Evolutionary conservation across 352 stramenopile species (phyloP), one percentile per base, ranked within the genome.

Genomic region (Phytophthora pinifolia): DNA sequence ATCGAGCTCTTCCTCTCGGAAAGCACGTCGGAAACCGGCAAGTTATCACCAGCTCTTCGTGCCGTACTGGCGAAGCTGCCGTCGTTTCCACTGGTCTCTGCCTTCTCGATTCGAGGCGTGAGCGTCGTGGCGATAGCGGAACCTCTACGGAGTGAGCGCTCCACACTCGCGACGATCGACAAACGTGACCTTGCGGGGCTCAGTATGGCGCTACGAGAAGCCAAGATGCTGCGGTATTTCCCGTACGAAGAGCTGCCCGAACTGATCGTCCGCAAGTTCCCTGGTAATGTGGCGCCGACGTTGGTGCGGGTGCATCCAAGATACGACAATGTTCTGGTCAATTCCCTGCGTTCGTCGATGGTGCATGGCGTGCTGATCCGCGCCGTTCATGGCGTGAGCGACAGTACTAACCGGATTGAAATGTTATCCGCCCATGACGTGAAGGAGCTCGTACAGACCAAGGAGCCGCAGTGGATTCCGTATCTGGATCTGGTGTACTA

Each of bases 401-500:
- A 66, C 12, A 29, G 30, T 9, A 50, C 35, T 1, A 57, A 55
- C 15, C 53, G 62, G 12, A 38, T 89, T 7, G 64, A 83, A 32
- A 13, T 76, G 12, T 38, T 92, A 3, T 85, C 76, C 32, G 51
- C 72, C 2, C 73, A 74, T 27, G 79, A 89, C 22, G 65, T 89
- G 25, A 56, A 60, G 20, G 81, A 92, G 34, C 34, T 89, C 2
- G 62, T 80, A 6, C 32, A 69, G 34, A 43, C 65, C 3, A 75
- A 67, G 20, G 51, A 67, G 6, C 50, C 77, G 1, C 65, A 73
- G 1, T 85, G 75, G 67, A 70, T 85, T 27, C 77, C 81, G 14
- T 86, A 76, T 31, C 59, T 92, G 10, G 74, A 92, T 64, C 45
- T 92, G 1, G 39, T 80, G 1, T 89, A 78, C 34, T 86, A 86